Conservation (phyloP, 2,329 filamentous ascomycete genomes). For the Fusarium sp. region DNA sequence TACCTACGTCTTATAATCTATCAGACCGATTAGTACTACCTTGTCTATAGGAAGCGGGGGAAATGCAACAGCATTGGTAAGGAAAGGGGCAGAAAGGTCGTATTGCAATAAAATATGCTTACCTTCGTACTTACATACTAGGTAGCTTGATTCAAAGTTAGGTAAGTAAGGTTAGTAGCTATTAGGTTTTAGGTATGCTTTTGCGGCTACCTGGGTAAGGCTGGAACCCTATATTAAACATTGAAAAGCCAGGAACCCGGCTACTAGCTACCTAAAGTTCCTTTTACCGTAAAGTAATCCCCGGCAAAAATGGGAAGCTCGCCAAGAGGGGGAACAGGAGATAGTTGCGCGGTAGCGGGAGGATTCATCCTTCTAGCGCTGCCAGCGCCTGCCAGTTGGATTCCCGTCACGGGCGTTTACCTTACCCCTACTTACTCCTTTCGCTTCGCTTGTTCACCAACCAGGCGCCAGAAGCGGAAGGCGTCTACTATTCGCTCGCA, state of each 20-base stretch:
- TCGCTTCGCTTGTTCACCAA: slow-evolving; percentile 33
- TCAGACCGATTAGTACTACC: slow-evolving; percentile 12
- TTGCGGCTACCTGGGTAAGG: no score
- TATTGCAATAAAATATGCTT: not conserved
- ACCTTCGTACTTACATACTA: not conserved
- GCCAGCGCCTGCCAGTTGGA: slow-evolving; percentile 19
- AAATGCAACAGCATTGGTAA: slow-evolving; percentile 12
- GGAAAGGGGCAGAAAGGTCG: slow-evolving; percentile 14
- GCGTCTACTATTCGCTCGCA: slow-evolving; percentile 41
- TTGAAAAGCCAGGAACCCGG: not conserved
- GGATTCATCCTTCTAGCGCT: slow-evolving; percentile 37
- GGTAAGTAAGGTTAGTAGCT: not conserved
- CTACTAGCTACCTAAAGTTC: slow-evolving; percentile 1
- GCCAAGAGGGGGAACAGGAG: slow-evolving; percentile 6
- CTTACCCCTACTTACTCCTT: slow-evolving; percentile 22
- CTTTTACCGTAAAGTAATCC: no score
- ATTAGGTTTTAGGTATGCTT: not conserved
- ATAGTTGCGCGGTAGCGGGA: slow-evolving; percentile 34
- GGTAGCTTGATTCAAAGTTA: not conserved
- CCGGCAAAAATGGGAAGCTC: not conserved
- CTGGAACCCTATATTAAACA: not conserved
- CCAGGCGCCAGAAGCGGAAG: slow-evolving; percentile 44
- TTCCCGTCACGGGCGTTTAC: slow-evolving; percentile 36
- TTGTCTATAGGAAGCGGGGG: slow-evolving; percentile 21
- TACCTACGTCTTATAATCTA: not conserved